Evolutionary conservation across 495 filamentous ascomycete species (phyloP).

Genomic region (Hypoxylon fuscum): DNA sequence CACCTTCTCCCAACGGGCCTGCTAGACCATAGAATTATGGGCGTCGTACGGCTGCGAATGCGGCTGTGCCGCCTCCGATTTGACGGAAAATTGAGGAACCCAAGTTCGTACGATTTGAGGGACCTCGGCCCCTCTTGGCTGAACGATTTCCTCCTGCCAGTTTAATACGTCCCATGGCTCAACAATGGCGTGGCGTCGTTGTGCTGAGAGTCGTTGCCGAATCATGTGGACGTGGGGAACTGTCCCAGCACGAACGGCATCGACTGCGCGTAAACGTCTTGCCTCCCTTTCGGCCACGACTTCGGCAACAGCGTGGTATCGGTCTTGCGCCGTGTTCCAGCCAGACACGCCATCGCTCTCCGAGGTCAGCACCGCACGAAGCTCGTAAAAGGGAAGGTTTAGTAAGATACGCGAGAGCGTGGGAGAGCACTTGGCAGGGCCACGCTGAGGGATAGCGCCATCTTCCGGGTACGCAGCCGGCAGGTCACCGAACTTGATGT

Average conservation of each 20-base stretch:
- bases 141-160: slow-evolving; percentile 53
- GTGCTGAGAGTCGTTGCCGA: slow-evolving; percentile 39
- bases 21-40: slow-evolving; percentile 45
- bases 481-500: slow-evolving; percentile 73
- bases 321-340: slow-evolving; percentile 52
- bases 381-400: slow-evolving; percentile 68
- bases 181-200: slow-evolving; percentile 37
- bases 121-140: slow-evolving; percentile 35
- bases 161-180: slow-evolving; percentile 51
- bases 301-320: slow-evolving; percentile 56
- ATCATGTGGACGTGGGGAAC: slow-evolving; percentile 40
- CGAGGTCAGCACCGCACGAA: slow-evolving; percentile 66
- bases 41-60: slow-evolving; percentile 26
- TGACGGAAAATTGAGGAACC: slow-evolving; percentile 42
- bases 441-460: slow-evolving; percentile 41
- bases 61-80: slow-evolving; percentile 21
- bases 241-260: slow-evolving; percentile 42
- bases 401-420: slow-evolving; percentile 69
- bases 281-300: slow-evolving; percentile 70
- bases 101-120: slow-evolving; percentile 45
- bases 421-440: slow-evolving; percentile 40
- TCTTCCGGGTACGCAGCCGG: slow-evolving; percentile 54
- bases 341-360: slow-evolving; percentile 54
- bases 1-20: slow-evolving; percentile 10
- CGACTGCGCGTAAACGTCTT: slow-evolving; percentile 50